phyloP scores from a whole-genome alignment of 441 rosid genomes.

The Arabidopsis hybrid region DNA sequence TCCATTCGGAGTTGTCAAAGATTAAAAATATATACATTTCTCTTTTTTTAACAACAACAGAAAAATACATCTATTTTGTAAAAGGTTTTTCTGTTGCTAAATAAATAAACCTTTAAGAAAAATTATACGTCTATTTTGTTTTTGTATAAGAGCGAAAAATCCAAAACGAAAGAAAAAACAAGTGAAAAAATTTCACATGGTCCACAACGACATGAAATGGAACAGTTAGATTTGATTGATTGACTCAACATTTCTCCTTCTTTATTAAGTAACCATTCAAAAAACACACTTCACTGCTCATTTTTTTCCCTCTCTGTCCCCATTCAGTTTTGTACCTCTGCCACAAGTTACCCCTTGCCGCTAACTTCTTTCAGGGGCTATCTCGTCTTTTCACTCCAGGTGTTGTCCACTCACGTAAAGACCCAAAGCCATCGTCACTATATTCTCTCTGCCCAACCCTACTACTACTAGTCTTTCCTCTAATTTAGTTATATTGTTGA shows the following conservation, averaged over 20 bases:
- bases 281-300: constrained; percentile 42
- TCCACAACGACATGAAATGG: constrained; percentile 40
- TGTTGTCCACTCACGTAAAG: constrained; percentile 55
- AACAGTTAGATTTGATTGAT: constrained; percentile 47
- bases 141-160: constrained; percentile 12
- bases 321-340: constrained; percentile 42
- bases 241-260: constrained; percentile 44
- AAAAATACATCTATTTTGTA: background rate
- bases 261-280: constrained; percentile 41
- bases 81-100: background rate
- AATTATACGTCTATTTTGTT: constrained; percentile 17
- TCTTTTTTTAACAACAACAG: background rate
- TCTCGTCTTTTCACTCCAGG: constrained; percentile 50
- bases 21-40: too few species aligned
- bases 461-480: constrained; percentile 10
- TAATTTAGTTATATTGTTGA: constrained; percentile 25
- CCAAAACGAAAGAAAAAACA: background rate
- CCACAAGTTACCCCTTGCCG: constrained; percentile 43
- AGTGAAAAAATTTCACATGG: constrained; percentile 20
- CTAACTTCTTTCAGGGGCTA: constrained; percentile 46
- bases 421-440: constrained; percentile 40
- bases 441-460: constrained; percentile 37
- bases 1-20: too few species aligned
- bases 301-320: constrained; percentile 43
- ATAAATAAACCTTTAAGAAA: background rate